These are phyloP conservation scores for Spirogloea muscicola DNA, from an alignment of 139 green algal species.

Conservation along the genomic window DNA sequence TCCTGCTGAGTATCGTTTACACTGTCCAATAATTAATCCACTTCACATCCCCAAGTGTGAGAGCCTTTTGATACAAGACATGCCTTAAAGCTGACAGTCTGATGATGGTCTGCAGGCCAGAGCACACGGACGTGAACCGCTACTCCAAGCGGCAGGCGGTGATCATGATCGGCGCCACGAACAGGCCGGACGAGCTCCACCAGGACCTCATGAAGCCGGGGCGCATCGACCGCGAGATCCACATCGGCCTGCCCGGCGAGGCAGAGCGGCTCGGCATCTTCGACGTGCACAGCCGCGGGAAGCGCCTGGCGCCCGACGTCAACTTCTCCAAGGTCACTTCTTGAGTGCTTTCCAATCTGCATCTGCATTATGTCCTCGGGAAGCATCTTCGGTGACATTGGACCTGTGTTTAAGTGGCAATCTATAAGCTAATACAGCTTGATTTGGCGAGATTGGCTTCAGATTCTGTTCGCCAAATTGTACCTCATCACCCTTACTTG, in stretches of 20 bases:
- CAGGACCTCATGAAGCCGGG: slow-evolving; percentile 74
- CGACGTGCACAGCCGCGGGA: slow-evolving; percentile 1
- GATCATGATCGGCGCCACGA: slow-evolving; percentile 47
- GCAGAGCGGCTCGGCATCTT: slow-evolving; percentile 12
- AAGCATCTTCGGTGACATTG: not conserved
- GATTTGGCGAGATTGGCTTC: not conserved
- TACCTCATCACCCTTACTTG: not conserved
- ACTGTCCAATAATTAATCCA: not conserved
- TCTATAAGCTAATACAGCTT: not conserved
- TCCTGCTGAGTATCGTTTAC: not conserved
- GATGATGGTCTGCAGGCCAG: not conserved
- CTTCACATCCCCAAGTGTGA: not conserved
- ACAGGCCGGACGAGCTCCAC: slow-evolving; percentile 64
- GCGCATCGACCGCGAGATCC: slow-evolving; percentile 81
- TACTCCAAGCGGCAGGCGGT: not conserved
- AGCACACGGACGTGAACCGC: slow-evolving; percentile 11
- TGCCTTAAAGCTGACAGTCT: not conserved
- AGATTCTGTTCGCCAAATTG: not conserved
- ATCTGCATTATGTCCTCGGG: not conserved
- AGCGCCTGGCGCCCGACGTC: not conserved
- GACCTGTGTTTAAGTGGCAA: not conserved
- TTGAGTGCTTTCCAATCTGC: not conserved
- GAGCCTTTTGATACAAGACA: not conserved
- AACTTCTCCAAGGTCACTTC: slow-evolving; percentile 22
- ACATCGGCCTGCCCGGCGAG: slow-evolving; percentile 37